Base-by-base conservation (phyloP, 2,329 filamentous ascomycete species). In the Cladosporium sp. region DNA sequence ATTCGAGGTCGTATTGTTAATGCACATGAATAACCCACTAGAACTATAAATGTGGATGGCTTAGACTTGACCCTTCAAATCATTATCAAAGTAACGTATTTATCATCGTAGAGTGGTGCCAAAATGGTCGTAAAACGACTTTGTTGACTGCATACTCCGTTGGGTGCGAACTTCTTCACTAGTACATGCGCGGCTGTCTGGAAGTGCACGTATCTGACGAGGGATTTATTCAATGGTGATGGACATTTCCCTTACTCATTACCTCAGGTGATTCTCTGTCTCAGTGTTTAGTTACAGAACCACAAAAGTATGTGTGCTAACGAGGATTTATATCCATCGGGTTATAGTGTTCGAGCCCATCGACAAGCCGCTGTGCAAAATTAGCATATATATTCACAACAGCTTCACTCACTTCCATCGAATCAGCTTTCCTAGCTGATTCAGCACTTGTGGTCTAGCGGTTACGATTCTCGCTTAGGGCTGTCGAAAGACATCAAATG, bases 391-490 rank as follows among this genome's bases (percentile, higher is more conserved):
- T n/a, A n/a, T n/a, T n/a, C n/a, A n/a, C n/a, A n/a, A n/a, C n/a
- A n/a, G n/a, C n/a, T n/a, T n/a, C n/a, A n/a, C n/a, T n/a, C n/a
- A n/a, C 7, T 3, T 7, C 1, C 40, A 46, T 46, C n/a, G 40
- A 46, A 46, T 46, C n/a, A 46, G 40, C 40, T 1, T 21, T 46
- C 40, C n/a, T 11, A 23, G 40, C 40, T 44, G 37, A n/a, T 44
- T 44, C 37, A 23, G 40, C 40, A 46, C 37, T 31, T 44, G 26
- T 59, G 56, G 56, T 59, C 56, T 59, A 59, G 56, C 28, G 56
- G 56, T 59, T 59, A 59, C 56, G 56, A 59, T 59, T 59, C 56
- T 59, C 56, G 56, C 56, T 59, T 59, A 59, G 56, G 56, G 56
- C 40, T 26, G 23, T 44, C 33, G 23, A 40, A 18, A 37, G 21